Percentiles rank a stretch among this genome's conserved stretches.
Evolutionary conservation across 2,329 filamentous ascomycete genomes (phyloP).

Genomic region (Chaetothyriales sp.): DNA sequence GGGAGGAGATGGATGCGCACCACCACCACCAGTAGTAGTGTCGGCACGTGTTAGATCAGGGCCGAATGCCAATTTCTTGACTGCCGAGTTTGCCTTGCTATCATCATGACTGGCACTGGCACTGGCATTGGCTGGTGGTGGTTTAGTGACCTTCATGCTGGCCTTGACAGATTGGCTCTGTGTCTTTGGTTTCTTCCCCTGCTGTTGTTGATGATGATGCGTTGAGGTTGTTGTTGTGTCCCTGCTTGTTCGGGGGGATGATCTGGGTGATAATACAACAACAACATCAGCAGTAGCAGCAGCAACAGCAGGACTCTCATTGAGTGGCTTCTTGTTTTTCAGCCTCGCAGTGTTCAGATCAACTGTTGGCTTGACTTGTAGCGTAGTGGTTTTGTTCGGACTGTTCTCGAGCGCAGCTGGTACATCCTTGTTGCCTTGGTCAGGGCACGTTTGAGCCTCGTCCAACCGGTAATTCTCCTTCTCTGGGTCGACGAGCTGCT

Average conservation of each 20-base stretch:
- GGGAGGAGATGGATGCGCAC: neutral
- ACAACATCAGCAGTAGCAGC: neutral
- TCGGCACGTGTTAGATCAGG: neutral
- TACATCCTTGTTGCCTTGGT: neutral
- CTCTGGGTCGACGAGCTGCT: neutral
- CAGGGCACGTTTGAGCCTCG: neutral
- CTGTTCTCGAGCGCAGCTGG: neutral
- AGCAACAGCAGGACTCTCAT: slow-evolving; percentile 20
- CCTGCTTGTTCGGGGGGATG: slow-evolving; percentile 4
- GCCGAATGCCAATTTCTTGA: neutral
- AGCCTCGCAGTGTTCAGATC: slow-evolving; percentile 9
- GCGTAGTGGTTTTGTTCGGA: slow-evolving; percentile 4
- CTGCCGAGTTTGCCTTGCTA: slow-evolving; percentile 1
- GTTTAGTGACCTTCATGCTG: slow-evolving; percentile 13
- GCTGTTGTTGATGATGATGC: neutral
- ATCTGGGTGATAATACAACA: neutral
- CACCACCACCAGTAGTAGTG: neutral
- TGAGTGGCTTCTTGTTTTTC: slow-evolving; percentile 27
- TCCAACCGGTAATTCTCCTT: neutral
- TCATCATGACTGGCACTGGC: neutral
- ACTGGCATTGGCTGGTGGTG: neutral
- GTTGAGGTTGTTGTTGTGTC: slow-evolving; percentile 1
- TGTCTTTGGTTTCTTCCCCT: slow-evolving; percentile 16
- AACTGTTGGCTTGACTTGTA: neutral
- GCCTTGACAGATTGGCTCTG: slow-evolving; percentile 11